Conservation (phyloP, 2,329 filamentous ascomycete genomes). For the Chrysoporthe cubensis region DNA sequence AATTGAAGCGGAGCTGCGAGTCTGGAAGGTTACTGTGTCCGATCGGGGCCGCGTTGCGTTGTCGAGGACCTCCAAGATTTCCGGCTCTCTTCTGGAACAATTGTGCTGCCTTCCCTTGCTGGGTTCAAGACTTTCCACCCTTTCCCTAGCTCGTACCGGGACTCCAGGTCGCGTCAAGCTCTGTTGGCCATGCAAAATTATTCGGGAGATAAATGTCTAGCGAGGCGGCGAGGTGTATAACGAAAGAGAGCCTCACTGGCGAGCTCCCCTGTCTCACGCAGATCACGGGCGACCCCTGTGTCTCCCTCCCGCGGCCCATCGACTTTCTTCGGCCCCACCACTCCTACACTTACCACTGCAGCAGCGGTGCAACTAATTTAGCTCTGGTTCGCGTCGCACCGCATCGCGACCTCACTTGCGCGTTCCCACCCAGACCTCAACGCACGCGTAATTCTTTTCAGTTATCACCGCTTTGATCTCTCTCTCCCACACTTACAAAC, state of each 20-base stretch:
- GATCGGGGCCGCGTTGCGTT: background rate
- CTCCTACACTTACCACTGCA: background rate
- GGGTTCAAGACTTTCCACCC: background rate
- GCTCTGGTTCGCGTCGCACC: constrained; percentile 22
- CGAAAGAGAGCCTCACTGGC: background rate
- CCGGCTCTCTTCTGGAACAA: constrained; percentile 2
- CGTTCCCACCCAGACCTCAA: constrained; percentile 8
- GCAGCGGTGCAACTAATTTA: constrained; percentile 12
- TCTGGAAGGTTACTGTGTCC: background rate
- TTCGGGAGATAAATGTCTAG: background rate
- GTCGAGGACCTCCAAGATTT: constrained; percentile 4
- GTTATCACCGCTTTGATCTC: background rate
- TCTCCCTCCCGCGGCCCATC: background rate
- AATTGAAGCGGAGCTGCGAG: background rate
- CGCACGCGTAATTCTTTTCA: constrained; percentile 7
- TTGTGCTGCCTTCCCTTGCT: background rate
- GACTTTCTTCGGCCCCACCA: constrained; percentile 19
- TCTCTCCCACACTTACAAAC: background rate
- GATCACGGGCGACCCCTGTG: constrained; percentile 4
- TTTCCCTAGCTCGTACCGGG: background rate
- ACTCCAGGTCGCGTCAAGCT: background rate
- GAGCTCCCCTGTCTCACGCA: constrained; percentile 15
- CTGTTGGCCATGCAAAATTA: background rate
- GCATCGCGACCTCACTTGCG: constrained; percentile 15
- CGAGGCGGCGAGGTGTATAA: background rate